These are phyloP conservation scores for Fusarium continuum DNA, from an alignment of 2,329 filamentous ascomycete genomes.

Conservation along the genomic window DNA sequence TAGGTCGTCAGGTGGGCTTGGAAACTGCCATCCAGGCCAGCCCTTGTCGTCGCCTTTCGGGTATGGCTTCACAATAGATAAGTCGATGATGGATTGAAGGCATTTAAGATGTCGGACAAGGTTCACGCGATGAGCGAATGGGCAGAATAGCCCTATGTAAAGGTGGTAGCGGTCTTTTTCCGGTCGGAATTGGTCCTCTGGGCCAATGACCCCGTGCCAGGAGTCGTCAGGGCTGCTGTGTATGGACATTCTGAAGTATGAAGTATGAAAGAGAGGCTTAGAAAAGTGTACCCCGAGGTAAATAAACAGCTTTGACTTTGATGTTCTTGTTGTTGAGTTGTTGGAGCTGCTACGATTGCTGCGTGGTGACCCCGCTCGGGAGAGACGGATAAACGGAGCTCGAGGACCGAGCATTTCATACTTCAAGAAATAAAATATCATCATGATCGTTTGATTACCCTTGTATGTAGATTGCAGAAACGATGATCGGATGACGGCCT, in stretches of 20 bases:
- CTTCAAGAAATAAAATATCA: not conserved
- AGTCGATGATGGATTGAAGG: conserved; percentile 72
- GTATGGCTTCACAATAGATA: conserved; percentile 70
- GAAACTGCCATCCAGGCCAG: conserved; percentile 71
- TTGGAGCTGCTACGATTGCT: not conserved
- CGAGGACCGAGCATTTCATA: not conserved
- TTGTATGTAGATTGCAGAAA: too few species aligned
- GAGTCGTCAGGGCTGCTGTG: conserved; percentile 36
- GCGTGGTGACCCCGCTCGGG: not conserved
- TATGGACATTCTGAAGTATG: conserved; percentile 27
- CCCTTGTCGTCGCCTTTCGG: conserved; percentile 71
- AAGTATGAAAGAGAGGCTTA: not conserved
- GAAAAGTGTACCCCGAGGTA: not conserved
- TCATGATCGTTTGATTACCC: too few species aligned
- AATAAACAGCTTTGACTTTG: too few species aligned
- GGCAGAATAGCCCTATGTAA: conserved; percentile 68
- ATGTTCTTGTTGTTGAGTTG: not conserved
- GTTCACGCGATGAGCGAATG: conserved; percentile 75
- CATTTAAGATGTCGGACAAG: conserved; percentile 78
- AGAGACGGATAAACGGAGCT: not conserved
- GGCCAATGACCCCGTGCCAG: conserved; percentile 39
- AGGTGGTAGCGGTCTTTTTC: conserved; percentile 68
- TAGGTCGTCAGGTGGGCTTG: conserved; percentile 56
- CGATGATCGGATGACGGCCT: too few species aligned
- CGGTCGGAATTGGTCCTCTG: conserved; percentile 57